Evolutionary conservation across 2,329 filamentous ascomycete genomes (phyloP).

Genomic region (Neofusicoccum umdonicola): DNA sequence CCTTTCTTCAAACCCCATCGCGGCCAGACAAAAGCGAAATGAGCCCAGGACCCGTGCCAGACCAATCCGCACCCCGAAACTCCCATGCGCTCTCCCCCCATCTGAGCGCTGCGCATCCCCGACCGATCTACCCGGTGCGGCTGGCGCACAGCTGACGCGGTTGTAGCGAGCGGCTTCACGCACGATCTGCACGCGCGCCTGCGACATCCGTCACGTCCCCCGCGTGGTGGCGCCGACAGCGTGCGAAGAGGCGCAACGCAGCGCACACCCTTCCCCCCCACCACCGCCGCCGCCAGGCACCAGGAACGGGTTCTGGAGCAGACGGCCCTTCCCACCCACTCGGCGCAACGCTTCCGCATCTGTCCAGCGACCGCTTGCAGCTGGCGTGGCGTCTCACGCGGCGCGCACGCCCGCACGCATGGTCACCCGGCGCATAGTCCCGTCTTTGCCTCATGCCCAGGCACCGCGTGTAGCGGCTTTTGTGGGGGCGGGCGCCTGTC

Average conservation of each 20-base stretch:
- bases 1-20: not conserved
- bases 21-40: not conserved
- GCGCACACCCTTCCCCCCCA: too few relatives aligned
- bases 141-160: too few relatives aligned
- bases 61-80: not conserved
- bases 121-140: not conserved
- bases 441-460: not conserved
- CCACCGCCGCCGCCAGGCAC: too few relatives aligned
- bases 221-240: not conserved
- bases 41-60: not conserved
- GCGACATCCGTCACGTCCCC: not conserved
- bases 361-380: not conserved
- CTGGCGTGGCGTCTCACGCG: not conserved
- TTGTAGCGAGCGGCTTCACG: not conserved
- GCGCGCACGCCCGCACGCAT: too few relatives aligned
- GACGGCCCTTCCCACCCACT: not conserved
- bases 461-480: too few relatives aligned
- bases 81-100: not conserved
- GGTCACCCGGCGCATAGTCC: too few relatives aligned
- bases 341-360: slow-evolving; percentile 1
- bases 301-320: too few relatives aligned
- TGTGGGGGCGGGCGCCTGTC: too few relatives aligned
- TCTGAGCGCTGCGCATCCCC: not conserved
- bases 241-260: too few relatives aligned
- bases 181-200: not conserved